Percentiles rank a stretch among this genome's conserved stretches.
phyloP scores from a whole-genome alignment of 2,329 filamentous ascomycete genomes.

The Immersiporthe knoxdaviesiana region DNA sequence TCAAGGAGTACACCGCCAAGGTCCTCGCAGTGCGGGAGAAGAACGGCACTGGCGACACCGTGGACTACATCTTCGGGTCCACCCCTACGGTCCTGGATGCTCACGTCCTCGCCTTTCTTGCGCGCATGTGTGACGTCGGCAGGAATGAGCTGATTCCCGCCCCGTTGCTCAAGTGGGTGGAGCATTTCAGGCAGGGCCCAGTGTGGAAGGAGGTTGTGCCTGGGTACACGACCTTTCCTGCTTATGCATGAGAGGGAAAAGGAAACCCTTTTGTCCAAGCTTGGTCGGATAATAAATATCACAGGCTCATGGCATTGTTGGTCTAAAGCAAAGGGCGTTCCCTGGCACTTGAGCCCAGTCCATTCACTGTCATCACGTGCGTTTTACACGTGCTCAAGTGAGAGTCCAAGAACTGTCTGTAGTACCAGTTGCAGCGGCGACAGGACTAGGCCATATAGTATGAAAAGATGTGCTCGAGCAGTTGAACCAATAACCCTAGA shows the following conservation, averaged over 20 bases:
- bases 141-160: not conserved
- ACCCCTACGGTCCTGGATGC: slow-evolving; percentile 1
- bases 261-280: too few relatives aligned
- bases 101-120: not conserved
- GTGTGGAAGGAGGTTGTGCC: slow-evolving; percentile 12
- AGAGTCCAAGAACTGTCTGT: not conserved
- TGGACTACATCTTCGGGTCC: slow-evolving; percentile 4
- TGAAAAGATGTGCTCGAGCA: not conserved
- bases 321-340: too few relatives aligned
- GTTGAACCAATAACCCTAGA: not conserved
- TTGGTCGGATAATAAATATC: too few relatives aligned
- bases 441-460: not conserved
- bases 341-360: too few relatives aligned
- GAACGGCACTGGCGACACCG: not conserved
- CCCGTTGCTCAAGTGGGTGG: slow-evolving; percentile 7
- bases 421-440: not conserved
- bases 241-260: not conserved
- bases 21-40: not conserved
- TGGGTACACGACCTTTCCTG: not conserved
- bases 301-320: too few relatives aligned
- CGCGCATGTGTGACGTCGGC: not conserved
- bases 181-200: slow-evolving; percentile 7
- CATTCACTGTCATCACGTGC: too few relatives aligned
- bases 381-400: not conserved
- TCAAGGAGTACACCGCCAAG: not conserved